Evolutionary conservation across 2,329 filamentous ascomycete genomes (phyloP), one percentile per base, ranked within the genome.

Genomic region (Aciculosporium take): DNA sequence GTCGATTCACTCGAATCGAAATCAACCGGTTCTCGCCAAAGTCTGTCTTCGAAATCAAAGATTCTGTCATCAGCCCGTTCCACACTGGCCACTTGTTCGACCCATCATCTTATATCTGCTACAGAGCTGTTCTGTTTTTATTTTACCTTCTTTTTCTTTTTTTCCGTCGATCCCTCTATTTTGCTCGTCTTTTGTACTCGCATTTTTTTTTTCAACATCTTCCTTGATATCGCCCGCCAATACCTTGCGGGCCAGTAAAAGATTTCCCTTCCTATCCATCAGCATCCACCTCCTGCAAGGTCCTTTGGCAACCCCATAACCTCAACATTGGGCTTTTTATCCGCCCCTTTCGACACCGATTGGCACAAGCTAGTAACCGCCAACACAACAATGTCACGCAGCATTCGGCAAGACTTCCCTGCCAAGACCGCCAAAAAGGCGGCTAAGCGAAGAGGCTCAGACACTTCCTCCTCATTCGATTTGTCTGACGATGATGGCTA

Each of bases 401-500:
- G 73, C 59, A 56, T 72, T 45, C 66, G 67, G 43, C 63, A 65
- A 53, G 74, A 70, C 49, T 55, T 57, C 46, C 59, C 64, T 42
- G 52, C 58, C 40, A 59, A 61, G 40, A 63, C 66, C 48, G 57
- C 59, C 56, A 70, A 25, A 38, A 46, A 67, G 56, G 58, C 56
- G 37, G 51, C 59, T 46, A 68, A 59, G 46, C 70, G 72, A 47
- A 64, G 69, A 39, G 63, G 57, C 44, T 75, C 71, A 24, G 65
- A 68, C 50, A 63, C 65, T 5, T 73, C 72, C 5, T 72, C 72
- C 3, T 74, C 72, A 1, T 59, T 72, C 43, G 64, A 74, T 51
- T 64, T 77, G 5, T 81, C 74, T 47, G 76, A 80, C 45, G 82
- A 86, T 45, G 82, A 86, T 39, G 80, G 76, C 42, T 86, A 87